Conservation (phyloP, 352 stramenopile genomes). For the Globisporangium canariense region DNA sequence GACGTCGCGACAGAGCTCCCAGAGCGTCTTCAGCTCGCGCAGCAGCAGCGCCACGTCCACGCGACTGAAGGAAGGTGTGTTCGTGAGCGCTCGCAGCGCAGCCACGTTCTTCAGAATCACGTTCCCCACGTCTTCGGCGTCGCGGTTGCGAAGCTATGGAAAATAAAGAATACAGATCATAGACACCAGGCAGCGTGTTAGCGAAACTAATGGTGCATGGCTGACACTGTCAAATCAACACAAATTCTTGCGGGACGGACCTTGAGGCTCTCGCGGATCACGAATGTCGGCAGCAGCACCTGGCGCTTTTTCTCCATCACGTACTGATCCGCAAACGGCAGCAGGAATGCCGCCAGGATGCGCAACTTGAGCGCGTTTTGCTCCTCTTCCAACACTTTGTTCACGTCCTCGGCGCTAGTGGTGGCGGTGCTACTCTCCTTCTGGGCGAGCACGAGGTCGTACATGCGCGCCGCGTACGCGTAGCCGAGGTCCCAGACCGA, state of each 20-base stretch:
- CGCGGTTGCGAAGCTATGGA: conserved; percentile 39
- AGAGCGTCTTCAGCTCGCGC: conserved; percentile 55
- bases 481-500: conserved; percentile 40
- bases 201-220: too few relatives aligned
- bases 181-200: too few relatives aligned
- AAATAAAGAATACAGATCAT: too few relatives aligned
- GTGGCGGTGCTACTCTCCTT: not conserved
- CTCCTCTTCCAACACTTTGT: conserved; percentile 30
- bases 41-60: conserved; percentile 49
- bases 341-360: conserved; percentile 52
- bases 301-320: conserved; percentile 54
- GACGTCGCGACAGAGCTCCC: conserved; percentile 51
- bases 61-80: conserved; percentile 36
- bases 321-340: conserved; percentile 49
- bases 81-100: conserved; percentile 25
- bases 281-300: conserved; percentile 36
- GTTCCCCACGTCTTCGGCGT: conserved; percentile 65
- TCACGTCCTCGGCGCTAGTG: conserved; percentile 21
- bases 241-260: conserved; percentile 9
- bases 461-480: conserved; percentile 41
- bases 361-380: conserved; percentile 48
- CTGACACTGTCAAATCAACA: not conserved
- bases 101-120: conserved; percentile 39
- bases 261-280: conserved; percentile 70
- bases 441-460: conserved; percentile 17